Base-by-base conservation (phyloP, 176 grass and related monocot genomes). In the Hordeum vulgare region DNA sequence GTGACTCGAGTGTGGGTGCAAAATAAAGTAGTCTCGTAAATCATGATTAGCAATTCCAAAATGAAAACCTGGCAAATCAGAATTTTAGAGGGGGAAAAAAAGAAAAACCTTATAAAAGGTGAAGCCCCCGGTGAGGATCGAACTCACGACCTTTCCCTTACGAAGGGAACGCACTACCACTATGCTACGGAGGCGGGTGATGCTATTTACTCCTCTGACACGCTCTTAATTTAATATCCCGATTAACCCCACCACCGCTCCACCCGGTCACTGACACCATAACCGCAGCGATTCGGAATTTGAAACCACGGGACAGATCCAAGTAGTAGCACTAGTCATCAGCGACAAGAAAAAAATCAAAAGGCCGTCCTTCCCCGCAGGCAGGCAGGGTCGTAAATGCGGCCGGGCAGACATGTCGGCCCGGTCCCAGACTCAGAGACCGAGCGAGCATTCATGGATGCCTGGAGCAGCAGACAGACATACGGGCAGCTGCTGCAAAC, bases 81-180 rank as follows among this genome's bases (percentile, higher is more conserved):
- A n/a, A n/a, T n/a, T n/a, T n/a, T n/a, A n/a, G n/a, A n/a, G n/a
- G n/a, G n/a, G n/a, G n/a, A n/a, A 69, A 40, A 40, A 23, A 24
- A 40, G 0, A 3, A 33, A 33, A 33, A 31, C n/a, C n/a, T n/a
- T n/a, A n/a, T n/a, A n/a, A 3, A 33, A 33, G 3, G 31, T 1
- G 31, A 33, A 33, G 31, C 31, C 92, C 89, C 89, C 94, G 86
- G 94, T 89, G 94, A 93, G 94, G 91, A 93, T 97, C 89, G 89
- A 97, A 97, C 94, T 97, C 89, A 87, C 85, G 89, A 90, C 94
- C 94, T 97, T 97, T 97, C 94, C 86, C 94, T 91, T 97, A 93
- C 94, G 89, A 97, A 97, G 91, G 89, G 89, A 93, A 93, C 91
- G 89, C 91, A 97, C 61, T 93, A 97, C 94, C 91, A 93, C 94